Base-by-base conservation (phyloP, 2,329 filamentous ascomycete genomes). In the Albophoma yamanashiensis region DNA sequence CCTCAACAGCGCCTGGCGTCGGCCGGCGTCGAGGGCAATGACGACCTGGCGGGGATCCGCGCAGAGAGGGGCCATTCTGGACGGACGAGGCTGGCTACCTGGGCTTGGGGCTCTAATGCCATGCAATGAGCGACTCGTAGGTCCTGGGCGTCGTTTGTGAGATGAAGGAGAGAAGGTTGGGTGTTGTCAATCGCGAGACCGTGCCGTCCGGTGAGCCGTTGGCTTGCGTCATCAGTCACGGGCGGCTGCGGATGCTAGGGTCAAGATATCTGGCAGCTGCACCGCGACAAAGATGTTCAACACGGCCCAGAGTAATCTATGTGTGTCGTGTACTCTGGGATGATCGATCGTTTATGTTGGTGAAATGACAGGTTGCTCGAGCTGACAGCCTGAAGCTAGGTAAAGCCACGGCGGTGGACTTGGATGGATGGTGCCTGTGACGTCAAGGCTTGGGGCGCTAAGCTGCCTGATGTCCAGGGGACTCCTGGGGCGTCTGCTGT, bases 1-100 rank as follows among this genome's bases (percentile, higher is more conserved):
- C 56, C 71, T 71, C 60, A 81, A 77, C 39, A 84, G 76, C 2
- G 78, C 81, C 62, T 76, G 76, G 55, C 82, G 79, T 53, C 78
- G 76, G 36, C 79, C 77, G 36, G 75, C 74, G 64, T 84, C 81
- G 47, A 86, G 75, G 34, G 81, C 75, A 58, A 85, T 78, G 70
- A 82, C 76, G 59, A 84, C 70, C 64, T 82, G 81, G 61, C 80
- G 78, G 56, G 82, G 82, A 63, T 84, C 82, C 42, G 75, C 76
- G 59, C 77, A 81, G 57, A 81, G 74, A 58, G 82, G 82, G 60
- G 82, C 79, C 82, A 84, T 83, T 60, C 17, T 68, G 64, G 47
- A 39, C 36, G 42, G 58, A 20, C 7, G 12, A 11, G 20, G 20
- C 31, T 55, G 50, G 31, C 22, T 55, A 20, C 31, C 25, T 15